Evolutionary conservation across 495 filamentous ascomycete genomes (phyloP).

Genomic region (Daldinia childiae): DNA sequence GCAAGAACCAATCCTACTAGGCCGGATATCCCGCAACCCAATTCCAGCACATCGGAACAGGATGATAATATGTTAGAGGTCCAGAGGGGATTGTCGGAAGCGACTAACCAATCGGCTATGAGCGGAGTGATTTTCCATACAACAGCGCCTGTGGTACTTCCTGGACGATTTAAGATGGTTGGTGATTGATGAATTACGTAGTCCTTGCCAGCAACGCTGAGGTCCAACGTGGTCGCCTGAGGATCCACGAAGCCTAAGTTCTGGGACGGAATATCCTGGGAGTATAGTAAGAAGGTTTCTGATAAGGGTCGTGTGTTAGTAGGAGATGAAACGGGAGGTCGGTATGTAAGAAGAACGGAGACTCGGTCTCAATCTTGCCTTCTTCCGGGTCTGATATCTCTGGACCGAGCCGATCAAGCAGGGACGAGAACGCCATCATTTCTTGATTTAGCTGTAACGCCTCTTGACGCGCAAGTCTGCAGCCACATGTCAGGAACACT

Average conservation of each 20-base stretch:
- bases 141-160: slow-evolving; percentile 89
- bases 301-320: slow-evolving; percentile 4
- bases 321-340: slow-evolving; percentile 15
- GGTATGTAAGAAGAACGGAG: neutral
- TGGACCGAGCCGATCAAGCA: slow-evolving; percentile 53
- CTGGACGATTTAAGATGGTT: slow-evolving; percentile 75
- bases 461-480: slow-evolving; percentile 31
- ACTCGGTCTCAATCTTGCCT: slow-evolving; percentile 55
- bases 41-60: slow-evolving; percentile 73
- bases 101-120: slow-evolving; percentile 82
- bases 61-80: slow-evolving; percentile 60
- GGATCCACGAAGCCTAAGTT: slow-evolving; percentile 88
- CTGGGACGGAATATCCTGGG: slow-evolving; percentile 74
- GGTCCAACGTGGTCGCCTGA: slow-evolving; percentile 68
- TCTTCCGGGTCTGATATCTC: slow-evolving; percentile 70
- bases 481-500: slow-evolving; percentile 29
- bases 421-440: slow-evolving; percentile 48
- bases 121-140: slow-evolving; percentile 89
- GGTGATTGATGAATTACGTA: slow-evolving; percentile 88
- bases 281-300: slow-evolving; percentile 91
- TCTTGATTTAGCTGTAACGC: slow-evolving; percentile 28
- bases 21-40: slow-evolving; percentile 87
- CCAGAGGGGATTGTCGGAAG: slow-evolving; percentile 72
- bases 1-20: slow-evolving; percentile 74
- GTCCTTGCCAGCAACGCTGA: slow-evolving; percentile 74